phyloP scores from a whole-genome alignment of 2,329 filamentous ascomycete species.

The Calonectria pauciramosa region DNA sequence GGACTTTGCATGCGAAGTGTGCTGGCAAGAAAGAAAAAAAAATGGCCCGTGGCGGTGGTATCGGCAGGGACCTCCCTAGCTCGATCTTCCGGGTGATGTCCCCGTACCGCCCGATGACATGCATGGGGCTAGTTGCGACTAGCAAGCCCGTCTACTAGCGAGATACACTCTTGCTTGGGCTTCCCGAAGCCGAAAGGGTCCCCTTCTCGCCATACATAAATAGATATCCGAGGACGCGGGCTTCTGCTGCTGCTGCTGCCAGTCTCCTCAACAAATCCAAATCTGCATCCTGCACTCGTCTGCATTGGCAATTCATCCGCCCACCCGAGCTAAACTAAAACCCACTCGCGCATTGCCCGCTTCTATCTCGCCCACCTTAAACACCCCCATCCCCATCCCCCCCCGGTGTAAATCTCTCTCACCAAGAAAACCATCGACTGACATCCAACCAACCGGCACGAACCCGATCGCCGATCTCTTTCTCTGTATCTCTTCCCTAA shows the following conservation, averaged over 20 bases:
- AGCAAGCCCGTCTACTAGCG: not conserved
- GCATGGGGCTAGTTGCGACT: constrained; percentile 9
- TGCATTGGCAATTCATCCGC: constrained; percentile 12
- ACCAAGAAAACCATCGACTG: not conserved
- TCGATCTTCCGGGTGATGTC: constrained; percentile 17
- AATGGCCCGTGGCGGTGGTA: constrained; percentile 2
- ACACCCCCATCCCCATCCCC: not conserved
- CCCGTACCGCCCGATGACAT: constrained; percentile 26
- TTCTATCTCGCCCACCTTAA: not conserved
- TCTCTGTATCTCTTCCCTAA: not conserved
- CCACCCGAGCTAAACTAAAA: constrained; percentile 3
- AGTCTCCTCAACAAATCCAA: not conserved
- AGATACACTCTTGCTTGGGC: not conserved
- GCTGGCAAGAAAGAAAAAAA: constrained; percentile 11
- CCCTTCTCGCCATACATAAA: constrained; percentile 12
- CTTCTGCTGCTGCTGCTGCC: not conserved
- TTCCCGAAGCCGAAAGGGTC: not conserved
- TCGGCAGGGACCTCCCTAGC: constrained; percentile 25
- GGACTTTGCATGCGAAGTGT: not conserved
- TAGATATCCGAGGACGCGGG: constrained; percentile 5
- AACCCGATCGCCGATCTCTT: constrained; percentile 1
- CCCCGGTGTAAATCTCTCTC: constrained; percentile 3
- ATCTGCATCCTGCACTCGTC: not conserved
- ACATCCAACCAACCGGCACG: constrained; percentile 1
- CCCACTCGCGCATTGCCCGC: not conserved